Base-by-base conservation (phyloP, 2,329 filamentous ascomycete species). In the Trematosphaeria pertusa region DNA sequence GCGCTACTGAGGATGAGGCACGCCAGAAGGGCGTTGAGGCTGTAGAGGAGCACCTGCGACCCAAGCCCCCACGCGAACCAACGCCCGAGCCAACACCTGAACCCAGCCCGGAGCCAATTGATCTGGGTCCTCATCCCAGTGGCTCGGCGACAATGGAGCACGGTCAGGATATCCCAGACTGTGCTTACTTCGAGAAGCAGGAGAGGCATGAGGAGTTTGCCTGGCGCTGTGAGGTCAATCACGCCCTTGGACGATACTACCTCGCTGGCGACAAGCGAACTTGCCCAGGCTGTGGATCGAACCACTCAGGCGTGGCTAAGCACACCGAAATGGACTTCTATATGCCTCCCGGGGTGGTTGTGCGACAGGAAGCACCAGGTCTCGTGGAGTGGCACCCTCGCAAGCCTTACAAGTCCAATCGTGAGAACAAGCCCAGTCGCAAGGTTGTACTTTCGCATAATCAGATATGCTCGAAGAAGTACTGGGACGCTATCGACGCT, bases 161-260 rank as follows among this genome's bases (percentile, higher is more conserved):
- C 21, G 52, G 59, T 7, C 63, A 65, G 20, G 45, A 51, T 1
- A 43, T 68, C 1, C 63, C 64, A 2, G 24, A 48, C 1, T 35
- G 53, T 10, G 47, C 48, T 4, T 61, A 55, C 37, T 65, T 56
- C 37, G 18, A 52, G 3, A 45, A 49, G 31, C 32, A 24, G 24
- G 19, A 48, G 1, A 9, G 14, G 2, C 15, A 52, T 4, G 62
- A 63, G 2, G 40, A 58, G 4, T 31, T 35, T 24, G 61, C 63
- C 3, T 68, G 62, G 62, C 56, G 62, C 15, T 68, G 65, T 42
- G 63, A 68, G 24, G 37, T 57, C 11, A 58, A 51, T 17, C 65
- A 68, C 15, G 62, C 57, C 5, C 52, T 67, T 7, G 63, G 65
- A 6, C 57, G 65, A 1, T 68, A 68, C 42, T 68, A 68, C 32